Base-by-base conservation (phyloP, 208 protist species). In the Jaenimonas drosophilae region DNA sequence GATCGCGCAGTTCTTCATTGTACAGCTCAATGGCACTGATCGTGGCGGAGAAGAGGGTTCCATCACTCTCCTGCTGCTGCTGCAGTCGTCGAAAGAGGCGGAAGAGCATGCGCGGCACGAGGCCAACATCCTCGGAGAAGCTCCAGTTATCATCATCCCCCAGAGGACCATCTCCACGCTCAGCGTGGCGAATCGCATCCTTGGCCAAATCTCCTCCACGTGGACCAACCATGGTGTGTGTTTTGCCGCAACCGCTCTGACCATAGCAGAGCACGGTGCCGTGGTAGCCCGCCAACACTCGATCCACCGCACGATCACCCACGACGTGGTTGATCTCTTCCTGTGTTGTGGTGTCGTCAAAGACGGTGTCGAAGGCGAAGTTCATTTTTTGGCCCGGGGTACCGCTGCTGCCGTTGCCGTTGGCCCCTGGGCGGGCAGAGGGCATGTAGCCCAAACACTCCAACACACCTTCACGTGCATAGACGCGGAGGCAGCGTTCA, bases 161-260 rank as follows among this genome's bases (percentile, higher is more conserved):
- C n/a, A n/a, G n/a, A n/a, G n/a, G n/a, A n/a, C 44, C 17, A 4
- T 30, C 27, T 6, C 28, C 21, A 6, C 23, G n/a, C 46, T 37
- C 25, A 9, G 7, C 28, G 4, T 4, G 5, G 21, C 29, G 3
- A 3, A n/a, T 34, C 19, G 36, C 27, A 26, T n/a, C 17, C 17
- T 56, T 26, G n/a, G 49, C 19, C n/a, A 60, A 27, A 1, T 36
- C 7, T 0, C 70, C 77, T 0, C 70, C 72, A 14, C 43, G 38
- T 24, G 74, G 62, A 11, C 84, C 82, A 20, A 90, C 26, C 56
- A 91, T 75, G 9, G 79, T 91, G 70, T 91, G 76, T 4, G 87
- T 94, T 51, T 94, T 94, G 12, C 94, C 94, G 19, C 79, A 88
- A 3, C 91, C 84, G 38, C 80, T 95, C 68, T 96, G 91, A 1